A percentile compares a stretch with the other conserved stretches of the same genome.
These are phyloP conservation scores for Rosa lucieae DNA, from an alignment of 306 rosid genomes.

Conservation along the genomic window DNA sequence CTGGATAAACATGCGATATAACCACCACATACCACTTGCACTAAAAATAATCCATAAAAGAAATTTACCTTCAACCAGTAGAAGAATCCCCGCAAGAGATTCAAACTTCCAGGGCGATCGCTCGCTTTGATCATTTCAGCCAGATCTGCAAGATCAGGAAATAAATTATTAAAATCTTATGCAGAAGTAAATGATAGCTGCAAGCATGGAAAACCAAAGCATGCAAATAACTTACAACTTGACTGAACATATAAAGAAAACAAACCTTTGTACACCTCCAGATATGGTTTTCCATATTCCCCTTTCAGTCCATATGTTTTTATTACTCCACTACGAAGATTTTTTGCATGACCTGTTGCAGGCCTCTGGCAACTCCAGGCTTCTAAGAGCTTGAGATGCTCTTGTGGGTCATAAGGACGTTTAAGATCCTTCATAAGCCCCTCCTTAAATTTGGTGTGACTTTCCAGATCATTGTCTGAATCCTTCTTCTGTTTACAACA, in stretches of 20 bases:
- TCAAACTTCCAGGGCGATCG: conserved; percentile 43
- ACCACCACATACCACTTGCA: neutral
- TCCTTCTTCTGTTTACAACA: conserved; percentile 30
- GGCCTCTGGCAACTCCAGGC: conserved; percentile 25
- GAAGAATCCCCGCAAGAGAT: conserved; percentile 72
- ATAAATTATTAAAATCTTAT: neutral
- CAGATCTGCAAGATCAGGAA: conserved; percentile 51
- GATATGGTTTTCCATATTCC: conserved; percentile 50
- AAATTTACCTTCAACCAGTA: conserved; percentile 73
- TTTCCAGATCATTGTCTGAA: conserved; percentile 17
- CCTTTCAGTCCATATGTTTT: conserved; percentile 21
- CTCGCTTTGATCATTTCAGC: conserved; percentile 24
- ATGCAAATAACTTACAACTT: neutral
- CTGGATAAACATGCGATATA: neutral
- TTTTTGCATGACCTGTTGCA: conserved; percentile 23
- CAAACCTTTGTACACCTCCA: conserved; percentile 51
- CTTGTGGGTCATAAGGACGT: conserved; percentile 51
- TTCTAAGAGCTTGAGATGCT: conserved; percentile 21
- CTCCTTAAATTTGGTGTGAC: conserved; percentile 42
- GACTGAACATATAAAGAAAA: conserved; percentile 11
- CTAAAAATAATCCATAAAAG: neutral
- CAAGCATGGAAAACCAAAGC: conserved; percentile 2
- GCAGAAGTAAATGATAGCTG: neutral
- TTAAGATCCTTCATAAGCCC: conserved; percentile 54
- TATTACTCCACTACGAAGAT: conserved; percentile 35